Evolutionary conservation across 345 rosid species (phyloP), one percentile per base, ranked within the genome.

Genomic region (Diplotaxis tenuifolia): DNA sequence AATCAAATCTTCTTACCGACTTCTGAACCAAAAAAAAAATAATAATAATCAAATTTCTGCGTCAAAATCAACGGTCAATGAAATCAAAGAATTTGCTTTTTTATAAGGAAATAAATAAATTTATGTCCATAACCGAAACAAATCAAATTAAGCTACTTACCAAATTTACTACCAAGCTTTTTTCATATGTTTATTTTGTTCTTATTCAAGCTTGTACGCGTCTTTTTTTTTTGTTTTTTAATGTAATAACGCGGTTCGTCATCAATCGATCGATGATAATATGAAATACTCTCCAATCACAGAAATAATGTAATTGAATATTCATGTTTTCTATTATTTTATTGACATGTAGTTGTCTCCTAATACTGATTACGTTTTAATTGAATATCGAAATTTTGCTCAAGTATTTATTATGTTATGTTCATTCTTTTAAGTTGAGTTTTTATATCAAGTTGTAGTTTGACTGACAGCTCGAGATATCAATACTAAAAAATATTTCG

Each of bases 41-140:
- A n/a, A n/a, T n/a, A n/a, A n/a, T n/a, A 32, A 8, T 5, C 10
- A 32, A 32, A 32, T 2, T 10, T 36, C 9, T 67, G 68, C 78
- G 68, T 67, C 56, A 23, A 67, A 75, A 75, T 75, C 58, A 68
- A 75, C 79, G 79, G 74, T 75, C 79, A 75, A 75, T n/a, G 64
- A 75, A 75, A 68, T 53, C n/a, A 45, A 45, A 45, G 19, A 53
- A 40, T 12, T 61, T 75, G n/a, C n/a, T 61, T 52, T 67, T 58
- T 8, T 2, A 10, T 53, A 68, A 27, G 63, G 36, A 19, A 36
- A 68, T 9, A 20, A 52, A 36, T 25, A 14, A 36, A 50, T 60
- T 22, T 27, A 0, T 52, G 27, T 19, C 49, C 49, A 53, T 68
- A 75, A 68, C 7, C 7, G 58, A 68, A 61, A 23, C 0, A 18